These are phyloP conservation scores for Sugiyamaella lignohabitans DNA, from an alignment of 805 yeast species.

Conservation along the genomic window DNA sequence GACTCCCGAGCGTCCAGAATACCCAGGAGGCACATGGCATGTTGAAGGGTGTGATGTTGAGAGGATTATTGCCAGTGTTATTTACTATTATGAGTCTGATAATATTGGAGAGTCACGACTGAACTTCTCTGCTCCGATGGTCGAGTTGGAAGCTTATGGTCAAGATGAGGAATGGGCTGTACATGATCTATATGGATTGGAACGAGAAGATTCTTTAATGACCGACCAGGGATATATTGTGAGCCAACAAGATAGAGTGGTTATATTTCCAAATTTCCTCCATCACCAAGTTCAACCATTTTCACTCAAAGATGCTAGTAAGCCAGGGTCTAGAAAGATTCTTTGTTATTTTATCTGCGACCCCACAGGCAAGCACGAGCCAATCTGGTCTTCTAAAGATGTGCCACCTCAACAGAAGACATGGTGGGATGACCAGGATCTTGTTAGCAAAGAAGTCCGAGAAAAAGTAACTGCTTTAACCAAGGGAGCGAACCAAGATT, in stretches of 20 bases:
- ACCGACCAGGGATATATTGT: slow-evolving; percentile 28
- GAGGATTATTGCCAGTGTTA: slow-evolving; percentile 37
- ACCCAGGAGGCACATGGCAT: slow-evolving; percentile 40
- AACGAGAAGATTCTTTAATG: slow-evolving; percentile 30
- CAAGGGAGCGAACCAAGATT: background rate
- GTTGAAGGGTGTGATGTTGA: slow-evolving; percentile 39
- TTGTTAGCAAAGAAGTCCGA: background rate
- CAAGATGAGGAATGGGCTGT: slow-evolving; percentile 32
- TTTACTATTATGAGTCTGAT: slow-evolving; percentile 38
- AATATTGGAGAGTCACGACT: slow-evolving; percentile 35
- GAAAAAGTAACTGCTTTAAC: background rate
- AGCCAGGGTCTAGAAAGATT: slow-evolving; percentile 36
- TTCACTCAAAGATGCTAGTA: slow-evolving; percentile 33
- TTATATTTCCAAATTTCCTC: slow-evolving; percentile 36
- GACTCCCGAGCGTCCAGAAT: slow-evolving; percentile 37
- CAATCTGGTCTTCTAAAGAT: slow-evolving; percentile 30
- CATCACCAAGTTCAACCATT: slow-evolving; percentile 40
- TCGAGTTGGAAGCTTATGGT: slow-evolving; percentile 24
- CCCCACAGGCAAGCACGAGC: slow-evolving; percentile 30
- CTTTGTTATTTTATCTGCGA: slow-evolving; percentile 33
- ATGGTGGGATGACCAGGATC: slow-evolving; percentile 29
- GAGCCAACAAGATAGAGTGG: slow-evolving; percentile 27
- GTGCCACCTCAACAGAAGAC: slow-evolving; percentile 37
- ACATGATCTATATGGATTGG: slow-evolving; percentile 29
- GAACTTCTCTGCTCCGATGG: slow-evolving; percentile 25